phyloP scores from a whole-genome alignment of 2,329 filamentous ascomycete species.

The Aureobasidium sp. region DNA sequence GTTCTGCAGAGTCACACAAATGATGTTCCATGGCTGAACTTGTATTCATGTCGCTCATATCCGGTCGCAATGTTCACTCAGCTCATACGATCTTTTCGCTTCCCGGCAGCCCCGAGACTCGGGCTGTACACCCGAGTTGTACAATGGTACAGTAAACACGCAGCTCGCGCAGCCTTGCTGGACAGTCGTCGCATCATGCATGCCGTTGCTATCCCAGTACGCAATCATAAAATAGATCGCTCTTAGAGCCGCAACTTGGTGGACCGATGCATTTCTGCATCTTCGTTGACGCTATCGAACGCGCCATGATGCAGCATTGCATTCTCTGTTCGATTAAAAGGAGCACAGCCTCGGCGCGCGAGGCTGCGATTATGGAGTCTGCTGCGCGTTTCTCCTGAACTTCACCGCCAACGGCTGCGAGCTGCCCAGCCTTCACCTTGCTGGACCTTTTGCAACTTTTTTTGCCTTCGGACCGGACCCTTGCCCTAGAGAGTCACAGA shows the following conservation, averaged over 20 bases:
- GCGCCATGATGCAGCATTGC: constrained; percentile 2
- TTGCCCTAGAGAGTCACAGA: not conserved
- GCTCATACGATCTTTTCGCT: not conserved
- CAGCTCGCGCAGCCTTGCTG: not conserved
- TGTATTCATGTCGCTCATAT: not conserved
- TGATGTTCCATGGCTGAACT: not conserved
- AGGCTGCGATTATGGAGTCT: not conserved
- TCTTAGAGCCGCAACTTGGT: not conserved
- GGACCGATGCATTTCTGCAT: constrained; percentile 1
- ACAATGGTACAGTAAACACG: not conserved
- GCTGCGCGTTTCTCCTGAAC: not conserved
- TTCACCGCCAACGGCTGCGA: not conserved
- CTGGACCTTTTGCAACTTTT: not conserved
- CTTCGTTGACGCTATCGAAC: constrained; percentile 2
- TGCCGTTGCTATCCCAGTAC: not conserved
- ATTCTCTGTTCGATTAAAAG: not conserved
- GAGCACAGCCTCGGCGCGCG: not conserved
- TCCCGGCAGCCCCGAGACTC: constrained; percentile 7
- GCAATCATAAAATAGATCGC: not conserved
- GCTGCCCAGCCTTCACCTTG: not conserved
- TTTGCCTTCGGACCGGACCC: not conserved
- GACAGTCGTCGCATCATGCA: not conserved
- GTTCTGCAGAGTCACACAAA: not conserved
- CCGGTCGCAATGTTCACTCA: not conserved
- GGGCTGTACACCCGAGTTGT: not conserved